Percentiles rank a stretch among this genome's conserved stretches.
Evolutionary conservation across 176 grass and related monocot species (phyloP).

Genomic region (Thalia dealbata): DNA sequence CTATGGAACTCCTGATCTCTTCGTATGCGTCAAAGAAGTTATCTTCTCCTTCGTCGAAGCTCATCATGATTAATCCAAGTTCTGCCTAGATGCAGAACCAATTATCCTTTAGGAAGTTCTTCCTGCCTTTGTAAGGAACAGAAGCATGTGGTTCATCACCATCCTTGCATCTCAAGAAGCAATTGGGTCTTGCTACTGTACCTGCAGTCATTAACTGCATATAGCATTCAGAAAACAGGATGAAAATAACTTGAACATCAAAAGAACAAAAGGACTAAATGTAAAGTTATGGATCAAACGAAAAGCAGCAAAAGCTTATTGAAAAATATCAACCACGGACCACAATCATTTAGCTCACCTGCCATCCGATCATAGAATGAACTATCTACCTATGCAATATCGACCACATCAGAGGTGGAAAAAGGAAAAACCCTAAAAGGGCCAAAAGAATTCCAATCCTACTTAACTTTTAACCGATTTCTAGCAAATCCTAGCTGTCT

Average conservation of each 20-base stretch:
- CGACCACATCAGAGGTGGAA: background rate
- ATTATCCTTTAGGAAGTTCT: background rate
- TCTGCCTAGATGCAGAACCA: background rate
- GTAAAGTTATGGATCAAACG: background rate
- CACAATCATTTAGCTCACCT: background rate
- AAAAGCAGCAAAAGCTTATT: background rate
- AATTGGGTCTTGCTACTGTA: constrained; percentile 4
- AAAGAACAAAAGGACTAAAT: background rate
- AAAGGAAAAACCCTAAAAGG: background rate
- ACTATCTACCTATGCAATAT: background rate
- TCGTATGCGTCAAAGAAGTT: constrained; percentile 72
- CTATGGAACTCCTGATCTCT: constrained; percentile 27
- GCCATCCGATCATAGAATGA: background rate
- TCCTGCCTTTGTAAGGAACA: background rate
- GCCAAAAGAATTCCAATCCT: background rate
- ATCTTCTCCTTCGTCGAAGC: constrained; percentile 43
- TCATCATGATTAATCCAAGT: constrained; percentile 37
- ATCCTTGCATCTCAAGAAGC: constrained; percentile 18
- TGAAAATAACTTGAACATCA: background rate
- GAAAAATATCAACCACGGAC: background rate
- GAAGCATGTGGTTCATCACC: constrained; percentile 5
- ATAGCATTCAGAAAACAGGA: background rate
- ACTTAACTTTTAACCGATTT: background rate
- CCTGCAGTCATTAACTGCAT: background rate
- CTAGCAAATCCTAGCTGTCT: background rate